Evolutionary conservation across 1,139 yeast species (phyloP), one percentile per base, ranked within the genome.

Genomic region (Pneumocystis jirovecii): DNA sequence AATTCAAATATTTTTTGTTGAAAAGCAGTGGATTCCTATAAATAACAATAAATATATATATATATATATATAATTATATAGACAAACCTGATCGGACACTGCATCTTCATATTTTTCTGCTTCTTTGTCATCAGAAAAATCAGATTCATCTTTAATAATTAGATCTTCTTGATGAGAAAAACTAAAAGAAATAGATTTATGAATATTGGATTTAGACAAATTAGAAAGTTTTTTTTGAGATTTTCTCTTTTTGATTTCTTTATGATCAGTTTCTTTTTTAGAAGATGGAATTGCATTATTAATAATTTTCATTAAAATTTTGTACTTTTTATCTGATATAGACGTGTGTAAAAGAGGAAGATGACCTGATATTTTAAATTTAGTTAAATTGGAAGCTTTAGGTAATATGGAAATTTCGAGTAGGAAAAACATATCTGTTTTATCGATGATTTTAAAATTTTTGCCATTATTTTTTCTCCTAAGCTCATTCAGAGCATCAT

Each of bases 291-390:
- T 79, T 39, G 87, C 83, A 31, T 79, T 81, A 67, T 87, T 87
- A 63, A 90, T 77, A 62, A 93, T 78, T 66, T 85, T 83, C 91
- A 93, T 85, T 72, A 93, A 78, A 0, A 91, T 83, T 73, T 89
- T 88, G 76, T 95, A 95, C 72, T 95, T 96, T 70, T 85, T 86
- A 73, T 95, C 98, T 70, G 89, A 89, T 72, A 93, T 76, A 37
- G 87, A 81, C 8, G 95, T 83, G 44, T 80, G 79, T 68, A 95
- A 80, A 45, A 78, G 77, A 0, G 97, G 96, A n/a, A 95, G 81
- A 68, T 85, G 85, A 17, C 96, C 97, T 34, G 89, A 84, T 1
- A 91, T 77, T 71, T 83, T 85, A 69, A 89, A 79, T 70, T 82
- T 83, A 0, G 97, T 86, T 61, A 95, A 78, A 68, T 85, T 85